These are phyloP conservation scores for carrot (Daucus carota) DNA, from an alignment of 129 eudicot genomes.

Conservation along the genomic window DNA sequence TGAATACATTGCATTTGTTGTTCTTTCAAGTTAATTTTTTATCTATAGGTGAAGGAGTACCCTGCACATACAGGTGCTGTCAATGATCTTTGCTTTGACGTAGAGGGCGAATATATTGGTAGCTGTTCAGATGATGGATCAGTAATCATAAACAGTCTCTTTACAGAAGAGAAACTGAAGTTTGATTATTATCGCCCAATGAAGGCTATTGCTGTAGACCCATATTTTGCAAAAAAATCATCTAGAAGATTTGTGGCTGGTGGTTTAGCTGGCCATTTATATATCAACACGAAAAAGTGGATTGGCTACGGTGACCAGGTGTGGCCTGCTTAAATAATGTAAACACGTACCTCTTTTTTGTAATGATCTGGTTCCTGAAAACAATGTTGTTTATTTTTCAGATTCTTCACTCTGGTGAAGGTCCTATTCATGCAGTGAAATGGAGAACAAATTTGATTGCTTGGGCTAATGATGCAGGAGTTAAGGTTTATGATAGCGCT, in stretches of 20 bases:
- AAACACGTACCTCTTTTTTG: neutral
- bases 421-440: conserved; percentile 90
- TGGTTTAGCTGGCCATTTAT: conserved; percentile 88
- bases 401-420: conserved; percentile 98
- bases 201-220: conserved; percentile 93
- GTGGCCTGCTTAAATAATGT: conserved; percentile 5
- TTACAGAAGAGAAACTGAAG: conserved; percentile 73
- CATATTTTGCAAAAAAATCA: conserved; percentile 72
- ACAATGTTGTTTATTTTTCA: conserved; percentile 16
- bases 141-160: conserved; percentile 76
- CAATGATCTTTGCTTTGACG: conserved; percentile 85
- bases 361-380: conserved; percentile 2
- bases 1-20: neutral
- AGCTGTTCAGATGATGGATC: conserved; percentile 99
- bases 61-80: conserved; percentile 75
- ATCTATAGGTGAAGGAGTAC: conserved; percentile 76
- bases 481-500: conserved; percentile 84
- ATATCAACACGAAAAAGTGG: conserved; percentile 75
- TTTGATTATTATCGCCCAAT: conserved; percentile 95
- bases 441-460: conserved; percentile 93
- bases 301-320: conserved; percentile 96
- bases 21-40: neutral
- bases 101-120: conserved; percentile 86
- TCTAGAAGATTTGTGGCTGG: conserved; percentile 94
- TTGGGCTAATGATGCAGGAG: conserved; percentile 99